phyloP scores from a whole-genome alignment of 768 basidiomycete species.

The Chlorophyllum brunneum region DNA sequence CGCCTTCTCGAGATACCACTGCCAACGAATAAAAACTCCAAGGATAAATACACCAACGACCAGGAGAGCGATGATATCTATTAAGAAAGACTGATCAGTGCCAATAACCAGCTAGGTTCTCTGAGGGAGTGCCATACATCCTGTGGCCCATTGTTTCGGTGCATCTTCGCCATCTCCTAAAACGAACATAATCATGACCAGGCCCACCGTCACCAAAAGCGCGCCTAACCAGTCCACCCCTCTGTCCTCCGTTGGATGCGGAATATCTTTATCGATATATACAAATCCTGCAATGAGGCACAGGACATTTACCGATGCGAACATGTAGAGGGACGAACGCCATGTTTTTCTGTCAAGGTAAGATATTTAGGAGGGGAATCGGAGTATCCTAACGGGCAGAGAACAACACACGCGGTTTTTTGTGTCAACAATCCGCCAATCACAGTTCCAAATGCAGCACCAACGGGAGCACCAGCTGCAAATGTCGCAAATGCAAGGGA shows the following conservation, averaged over 20 bases:
- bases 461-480: slow-evolving; percentile 81
- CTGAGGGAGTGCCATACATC: slow-evolving; percentile 21
- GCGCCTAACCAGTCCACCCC: slow-evolving; percentile 80
- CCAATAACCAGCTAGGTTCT: neutral
- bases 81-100: neutral
- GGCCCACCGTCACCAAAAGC: slow-evolving; percentile 54
- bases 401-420: slow-evolving; percentile 31
- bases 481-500: slow-evolving; percentile 81
- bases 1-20: slow-evolving; percentile 52
- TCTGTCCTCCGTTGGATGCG: slow-evolving; percentile 35
- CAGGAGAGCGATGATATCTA: slow-evolving; percentile 70
- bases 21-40: slow-evolving; percentile 60
- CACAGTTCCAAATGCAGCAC: slow-evolving; percentile 67
- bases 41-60: slow-evolving; percentile 57
- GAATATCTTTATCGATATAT: slow-evolving; percentile 57
- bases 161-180: slow-evolving; percentile 66
- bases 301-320: slow-evolving; percentile 50
- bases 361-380: neutral
- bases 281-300: slow-evolving; percentile 51
- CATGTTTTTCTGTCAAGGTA: slow-evolving; percentile 43
- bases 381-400: neutral
- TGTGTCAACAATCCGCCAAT: slow-evolving; percentile 74
- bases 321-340: slow-evolving; percentile 60
- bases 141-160: slow-evolving; percentile 55
- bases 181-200: slow-evolving; percentile 70